Base-by-base conservation (phyloP, 306 rosid species). In the Pterocarpus santalinus region DNA sequence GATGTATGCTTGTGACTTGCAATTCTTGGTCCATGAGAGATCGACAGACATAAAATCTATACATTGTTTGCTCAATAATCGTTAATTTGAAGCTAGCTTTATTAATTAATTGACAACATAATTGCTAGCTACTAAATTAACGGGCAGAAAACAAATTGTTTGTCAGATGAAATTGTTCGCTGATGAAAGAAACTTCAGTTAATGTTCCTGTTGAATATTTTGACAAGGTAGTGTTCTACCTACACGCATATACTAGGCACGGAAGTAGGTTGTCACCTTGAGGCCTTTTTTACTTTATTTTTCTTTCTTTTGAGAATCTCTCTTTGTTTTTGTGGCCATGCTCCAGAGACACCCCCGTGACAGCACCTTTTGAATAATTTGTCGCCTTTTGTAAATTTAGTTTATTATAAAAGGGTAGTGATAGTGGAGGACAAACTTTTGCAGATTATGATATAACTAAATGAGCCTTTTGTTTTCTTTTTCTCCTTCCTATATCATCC, bases 371-470 rank as follows among this genome's bases (percentile, higher is more conserved):
- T 58, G 52, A 77, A 81, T 77, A 62, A 81, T 64, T 66, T 62
- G 79, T 84, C 58, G 12, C 70, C 79, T 84, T 84, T 69, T 36
- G 43, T 7, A 52, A 80, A 62, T 69, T 69, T 84, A 69, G 79
- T 75, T 75, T 80, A 62, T 80, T 80, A 62, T 80, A 16, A 52
- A 72, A 68, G 34, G 68, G 65, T 34, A 36, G 67, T 62, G 84
- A 47, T 81, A 77, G 73, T 85, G 85, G 84, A 78, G 65, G 89
- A 85, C 86, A 79, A 67, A 44, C 86, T 85, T 85, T 81, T 60
- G 75, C 16, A 61, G 86, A 81, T 81, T 85, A 72, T 67, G 78
- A 81, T 82, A 67, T 76, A 60, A 73, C 83, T 32, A 78, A 38
- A 67, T 73, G 15, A 58, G 51, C 52, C 79, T 78, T 85, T 82